phyloP scores from a whole-genome alignment of 805 yeast species.

The Metschnikowia matae region DNA sequence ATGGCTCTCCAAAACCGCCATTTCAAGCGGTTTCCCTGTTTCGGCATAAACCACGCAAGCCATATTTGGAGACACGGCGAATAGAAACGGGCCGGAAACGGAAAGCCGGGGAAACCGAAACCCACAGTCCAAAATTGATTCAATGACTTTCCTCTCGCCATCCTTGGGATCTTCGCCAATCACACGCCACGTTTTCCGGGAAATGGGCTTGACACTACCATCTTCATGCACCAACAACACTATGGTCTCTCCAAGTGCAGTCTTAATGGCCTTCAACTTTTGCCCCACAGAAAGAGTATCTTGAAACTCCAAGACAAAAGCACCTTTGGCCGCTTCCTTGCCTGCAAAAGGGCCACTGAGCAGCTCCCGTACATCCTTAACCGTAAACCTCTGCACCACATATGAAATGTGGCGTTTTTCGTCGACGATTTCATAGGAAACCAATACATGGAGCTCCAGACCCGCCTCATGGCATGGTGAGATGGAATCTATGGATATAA shows the following conservation, averaged over 20 bases:
- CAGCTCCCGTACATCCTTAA: constrained; percentile 20
- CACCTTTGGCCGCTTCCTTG: constrained; percentile 19
- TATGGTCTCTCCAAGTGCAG: constrained; percentile 37
- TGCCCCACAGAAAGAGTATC: constrained; percentile 28
- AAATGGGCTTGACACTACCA: constrained; percentile 46
- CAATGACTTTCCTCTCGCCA: constrained; percentile 20
- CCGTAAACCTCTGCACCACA: constrained; percentile 26
- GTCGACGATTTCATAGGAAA: constrained; percentile 32
- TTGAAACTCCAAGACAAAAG: constrained; percentile 19
- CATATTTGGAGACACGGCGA: constrained; percentile 49
- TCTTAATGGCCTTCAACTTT: constrained; percentile 25
- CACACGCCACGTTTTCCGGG: constrained; percentile 31
- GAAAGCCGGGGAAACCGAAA: constrained; percentile 42
- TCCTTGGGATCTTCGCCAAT: constrained; percentile 1
- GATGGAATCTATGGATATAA: constrained; percentile 33
- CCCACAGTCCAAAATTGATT: constrained; percentile 51
- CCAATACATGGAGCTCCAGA: constrained; percentile 43
- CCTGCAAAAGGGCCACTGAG: constrained; percentile 30
- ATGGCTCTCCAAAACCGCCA: constrained; percentile 2
- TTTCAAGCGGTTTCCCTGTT: constrained; percentile 3
- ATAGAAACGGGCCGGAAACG: constrained; percentile 21
- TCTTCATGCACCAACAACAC: constrained; percentile 37
- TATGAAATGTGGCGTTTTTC: constrained; percentile 16
- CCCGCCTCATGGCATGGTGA: constrained; percentile 43
- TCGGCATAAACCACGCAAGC: constrained; percentile 36